Evolutionary conservation across 2,329 filamentous ascomycete genomes (phyloP), one percentile per base, ranked within the genome.

Genomic region (Hypocrella siamensis): DNA sequence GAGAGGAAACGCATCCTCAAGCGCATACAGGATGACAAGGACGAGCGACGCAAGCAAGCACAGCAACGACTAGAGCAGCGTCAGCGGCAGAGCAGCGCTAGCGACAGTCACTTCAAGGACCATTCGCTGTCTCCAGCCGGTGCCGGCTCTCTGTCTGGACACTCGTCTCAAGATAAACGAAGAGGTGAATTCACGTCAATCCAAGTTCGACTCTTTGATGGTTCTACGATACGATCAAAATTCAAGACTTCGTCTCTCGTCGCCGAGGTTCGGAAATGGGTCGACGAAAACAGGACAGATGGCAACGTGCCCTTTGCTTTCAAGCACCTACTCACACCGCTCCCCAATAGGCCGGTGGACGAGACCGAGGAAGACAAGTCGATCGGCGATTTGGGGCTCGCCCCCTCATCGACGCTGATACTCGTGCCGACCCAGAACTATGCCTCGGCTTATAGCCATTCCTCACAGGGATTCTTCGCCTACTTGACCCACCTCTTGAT

Each of bases 171-270:
- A 5, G 48, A 40, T 14, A 46, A 36, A 21, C 21, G 39, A 1
- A 47, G 39, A 1, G 47, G 51, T 6, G 46, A 46, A 12, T 50
- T 49, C 42, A 50, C 56, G 1, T 69, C 77, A 14, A 58, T 94
- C 1, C 83, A 90, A 45, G 70, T 93, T 14, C 72, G 86, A 6
- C 62, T 93, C 0, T 80, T 92, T 35, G 84, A 94, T 47, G 88
- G 88, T 8, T 77, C 75, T 9, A 85, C 75, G 2, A 69, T 94
- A 14, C 74, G 84, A 26, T 68, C 65, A 4, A 73, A 69, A 14
- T 93, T 94, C 51, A 60, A 71, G 9, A 70, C 74, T 16, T 58
- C 59, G 3, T 62, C 69, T 6, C 79, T 68, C 1, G 63, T 94
- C 4, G 59, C 52, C 6, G 70, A 82, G 27, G 75, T 96, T 1